phyloP scores from a whole-genome alignment of 1,284 basidiomycete genomes.

The Somion occarium region DNA sequence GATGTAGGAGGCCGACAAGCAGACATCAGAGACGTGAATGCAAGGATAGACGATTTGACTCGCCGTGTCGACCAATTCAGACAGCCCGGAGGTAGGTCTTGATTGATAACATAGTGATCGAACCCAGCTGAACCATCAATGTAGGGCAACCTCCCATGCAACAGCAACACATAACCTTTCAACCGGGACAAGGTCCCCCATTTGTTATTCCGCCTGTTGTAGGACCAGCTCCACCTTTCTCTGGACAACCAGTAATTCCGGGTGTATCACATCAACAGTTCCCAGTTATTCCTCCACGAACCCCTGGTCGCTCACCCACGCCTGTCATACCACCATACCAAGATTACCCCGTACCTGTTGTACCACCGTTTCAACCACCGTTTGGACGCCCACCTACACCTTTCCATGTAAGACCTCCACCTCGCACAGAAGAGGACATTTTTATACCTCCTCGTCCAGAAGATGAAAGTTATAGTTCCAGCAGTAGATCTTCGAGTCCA shows the following conservation, averaged over 20 bases:
- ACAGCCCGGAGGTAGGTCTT: not conserved
- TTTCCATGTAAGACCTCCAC: not conserved
- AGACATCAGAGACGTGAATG: slow-evolving; percentile 60
- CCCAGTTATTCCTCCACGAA: not conserved
- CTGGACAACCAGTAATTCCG: too few species aligned
- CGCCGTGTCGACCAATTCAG: slow-evolving; percentile 38
- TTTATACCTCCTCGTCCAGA: not conserved
- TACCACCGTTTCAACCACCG: not conserved
- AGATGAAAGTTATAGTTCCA: not conserved
- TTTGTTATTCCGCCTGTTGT: not conserved
- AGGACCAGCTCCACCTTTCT: not conserved
- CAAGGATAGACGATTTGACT: slow-evolving; percentile 56
- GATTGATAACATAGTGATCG: too few species aligned
- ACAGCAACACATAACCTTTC: not conserved
- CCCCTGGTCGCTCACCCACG: not conserved
- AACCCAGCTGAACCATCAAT: too few species aligned
- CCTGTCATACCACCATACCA: not conserved
- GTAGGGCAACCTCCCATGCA: too few species aligned
- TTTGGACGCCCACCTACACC: not conserved
- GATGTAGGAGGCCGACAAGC: slow-evolving; percentile 71
- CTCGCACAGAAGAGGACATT: not conserved
- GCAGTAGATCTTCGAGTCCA: not conserved
- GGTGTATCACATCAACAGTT: not conserved
- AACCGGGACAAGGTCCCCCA: not conserved
- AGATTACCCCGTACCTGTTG: not conserved